Base-by-base conservation (phyloP, 148 eudicot species). In the Camellia japonica region DNA sequence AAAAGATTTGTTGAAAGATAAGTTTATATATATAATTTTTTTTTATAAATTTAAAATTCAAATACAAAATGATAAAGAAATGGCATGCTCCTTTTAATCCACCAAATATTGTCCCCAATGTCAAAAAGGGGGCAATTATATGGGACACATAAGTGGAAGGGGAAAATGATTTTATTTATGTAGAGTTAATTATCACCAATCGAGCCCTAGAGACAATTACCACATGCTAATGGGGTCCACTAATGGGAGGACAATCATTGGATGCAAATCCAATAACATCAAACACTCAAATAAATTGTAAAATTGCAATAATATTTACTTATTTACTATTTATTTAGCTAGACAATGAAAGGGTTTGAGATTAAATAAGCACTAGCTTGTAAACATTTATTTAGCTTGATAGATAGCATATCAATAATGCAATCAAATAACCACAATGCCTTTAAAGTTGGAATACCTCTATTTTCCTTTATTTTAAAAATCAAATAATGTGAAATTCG, bases 221-320 rank as follows among this genome's bases (percentile, higher is more conserved):
- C 66, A 59, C 78, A 59, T 74, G 67, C 38, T 42, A 18, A 42
- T 59, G 67, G 38, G 67, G 66, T 41, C 52, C 78, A 60, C 12
- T 16, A 42, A 59, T 60, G 52, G 67, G 78, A 60, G 20, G 78
- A 42, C 78, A 59, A 74, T 74, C 66, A 74, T 59, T 66, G 65
- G 41, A 20, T 74, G 54, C 23, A 74, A 19, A 66, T 30, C 70
- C 18, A 74, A 59, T 8, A 18, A 46, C 47, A 74, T 59, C 30
- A 59, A n/a, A 74, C 51, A 13, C 60, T 16, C 43, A 12, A 23
- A 30, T 71, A 52, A 20, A 72, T 49, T 19, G 30, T 30, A 51
- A 72, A 11, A n/a, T 9, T 72, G 12, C 16, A 58, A 30, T 10
- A 9, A 30, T 16, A 73, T 54, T 18, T 74, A 41, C 7, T 42